phyloP scores from a whole-genome alignment of 1,284 basidiomycete species.

The Pseudomicrostroma phylloplanum region DNA sequence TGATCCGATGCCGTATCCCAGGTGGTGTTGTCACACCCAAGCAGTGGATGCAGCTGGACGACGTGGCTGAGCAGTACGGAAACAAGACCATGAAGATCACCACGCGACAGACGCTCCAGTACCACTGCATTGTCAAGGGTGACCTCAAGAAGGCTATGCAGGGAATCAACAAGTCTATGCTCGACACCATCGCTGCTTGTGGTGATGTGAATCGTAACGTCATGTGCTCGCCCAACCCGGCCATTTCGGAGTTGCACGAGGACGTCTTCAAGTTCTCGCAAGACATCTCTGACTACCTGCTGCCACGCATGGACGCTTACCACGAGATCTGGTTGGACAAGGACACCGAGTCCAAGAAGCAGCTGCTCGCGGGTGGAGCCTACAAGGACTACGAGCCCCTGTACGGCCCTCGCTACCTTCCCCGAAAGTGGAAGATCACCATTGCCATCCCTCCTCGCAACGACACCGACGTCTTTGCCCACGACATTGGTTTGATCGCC shows the following conservation, averaged over 20 bases:
- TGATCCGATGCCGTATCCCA: conserved; percentile 95
- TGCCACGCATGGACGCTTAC: conserved; percentile 87
- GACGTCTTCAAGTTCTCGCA: conserved; percentile 83
- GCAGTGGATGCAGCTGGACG: conserved; percentile 94
- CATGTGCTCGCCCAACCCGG: conserved; percentile 84
- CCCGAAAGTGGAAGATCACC: conserved; percentile 95
- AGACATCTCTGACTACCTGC: conserved; percentile 74
- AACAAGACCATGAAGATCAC: conserved; percentile 95
- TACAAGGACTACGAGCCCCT: conserved; percentile 89
- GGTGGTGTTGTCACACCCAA: conserved; percentile 84
- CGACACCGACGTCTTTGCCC: conserved; percentile 91
- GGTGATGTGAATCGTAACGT: conserved; percentile 96
- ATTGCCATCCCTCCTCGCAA: conserved; percentile 94
- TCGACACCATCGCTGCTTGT: conserved; percentile 96
- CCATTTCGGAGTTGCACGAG: conserved; percentile 73
- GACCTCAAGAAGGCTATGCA: conserved; percentile 95
- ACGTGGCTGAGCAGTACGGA: conserved; percentile 90
- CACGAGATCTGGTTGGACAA: conserved; percentile 96
- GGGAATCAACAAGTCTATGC: conserved; percentile 81
- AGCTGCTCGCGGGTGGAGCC: conserved; percentile 82
- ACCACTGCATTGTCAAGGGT: conserved; percentile 95
- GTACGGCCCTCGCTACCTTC: conserved; percentile 94
- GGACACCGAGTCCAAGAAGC: conserved; percentile 53
- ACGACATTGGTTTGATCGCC: conserved; percentile 92
- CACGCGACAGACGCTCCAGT: conserved; percentile 98